Conservation (phyloP, 345 rosid species). For the Eucalyptus cloeziana region DNA sequence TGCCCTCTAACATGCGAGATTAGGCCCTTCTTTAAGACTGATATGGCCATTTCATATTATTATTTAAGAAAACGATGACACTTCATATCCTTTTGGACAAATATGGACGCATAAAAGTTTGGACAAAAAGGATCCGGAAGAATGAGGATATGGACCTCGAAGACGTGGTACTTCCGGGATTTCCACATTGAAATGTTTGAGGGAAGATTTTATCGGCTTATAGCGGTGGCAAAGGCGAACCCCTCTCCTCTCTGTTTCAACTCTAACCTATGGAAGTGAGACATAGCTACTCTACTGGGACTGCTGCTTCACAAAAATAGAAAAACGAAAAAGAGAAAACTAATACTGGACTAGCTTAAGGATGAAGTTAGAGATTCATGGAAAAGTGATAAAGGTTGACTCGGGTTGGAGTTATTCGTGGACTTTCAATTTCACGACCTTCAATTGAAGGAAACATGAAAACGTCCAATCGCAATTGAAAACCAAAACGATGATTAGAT, state of each 20-base stretch:
- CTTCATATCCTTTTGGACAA: not conserved
- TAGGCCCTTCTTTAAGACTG: accelerated
- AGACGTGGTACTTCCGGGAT: not conserved
- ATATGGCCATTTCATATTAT: no score
- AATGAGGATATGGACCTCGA: not conserved
- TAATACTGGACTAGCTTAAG: not conserved
- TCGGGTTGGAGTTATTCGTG: not conserved
- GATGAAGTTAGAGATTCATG: not conserved
- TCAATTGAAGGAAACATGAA: not conserved
- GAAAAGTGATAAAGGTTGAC: not conserved
- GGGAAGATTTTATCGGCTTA: not conserved
- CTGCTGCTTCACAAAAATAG: no score
- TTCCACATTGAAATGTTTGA: not conserved
- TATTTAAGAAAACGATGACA: accelerated
- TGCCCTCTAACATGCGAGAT: accelerated
- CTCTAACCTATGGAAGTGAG: not conserved
- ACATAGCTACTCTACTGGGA: not conserved
- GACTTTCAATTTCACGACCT: not conserved
- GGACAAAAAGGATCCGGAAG: not conserved
- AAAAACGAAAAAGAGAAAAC: no score
- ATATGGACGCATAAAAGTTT: not conserved
- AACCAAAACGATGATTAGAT: not conserved
- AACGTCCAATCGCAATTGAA: not conserved
- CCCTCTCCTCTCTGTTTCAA: not conserved
- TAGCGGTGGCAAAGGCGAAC: not conserved